phyloP scores from a whole-genome alignment of 139 green algal species.

The Microglena sp. region DNA sequence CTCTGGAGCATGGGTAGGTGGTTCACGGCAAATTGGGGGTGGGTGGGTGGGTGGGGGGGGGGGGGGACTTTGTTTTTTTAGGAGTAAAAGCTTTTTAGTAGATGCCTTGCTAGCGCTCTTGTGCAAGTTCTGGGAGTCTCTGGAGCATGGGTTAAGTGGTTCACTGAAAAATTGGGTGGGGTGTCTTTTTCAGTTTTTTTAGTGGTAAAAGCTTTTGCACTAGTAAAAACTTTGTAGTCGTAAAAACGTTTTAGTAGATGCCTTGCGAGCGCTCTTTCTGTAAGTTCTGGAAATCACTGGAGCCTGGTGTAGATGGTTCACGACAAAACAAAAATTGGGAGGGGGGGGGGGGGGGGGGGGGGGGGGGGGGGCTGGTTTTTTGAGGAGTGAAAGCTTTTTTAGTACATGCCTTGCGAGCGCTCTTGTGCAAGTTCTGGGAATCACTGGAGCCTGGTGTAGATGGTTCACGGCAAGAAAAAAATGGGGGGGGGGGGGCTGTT shows the following conservation, averaged over 20 bases:
- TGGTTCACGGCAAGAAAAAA: neutral
- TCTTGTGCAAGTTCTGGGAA: conserved; percentile 61
- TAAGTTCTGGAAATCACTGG: neutral
- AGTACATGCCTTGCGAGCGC: conserved; percentile 46
- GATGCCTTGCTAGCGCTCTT: conserved; percentile 68
- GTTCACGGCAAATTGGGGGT: neutral
- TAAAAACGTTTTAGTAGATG: neutral
- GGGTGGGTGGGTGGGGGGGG: too few species aligned
- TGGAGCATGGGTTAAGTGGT: conserved; percentile 7
- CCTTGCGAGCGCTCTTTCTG: neutral
- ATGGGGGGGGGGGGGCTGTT: too few species aligned
- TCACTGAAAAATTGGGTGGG: neutral
- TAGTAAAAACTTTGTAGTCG: too few species aligned
- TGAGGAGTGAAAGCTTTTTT: too few species aligned
- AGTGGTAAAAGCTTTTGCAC: neutral
- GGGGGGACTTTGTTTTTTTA: neutral
- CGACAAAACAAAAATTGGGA: too few species aligned
- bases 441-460: conserved; percentile 5
- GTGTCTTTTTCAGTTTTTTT: neutral
- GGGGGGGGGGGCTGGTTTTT: too few species aligned
- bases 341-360: too few species aligned
- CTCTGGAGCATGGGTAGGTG: neutral
- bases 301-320: neutral
- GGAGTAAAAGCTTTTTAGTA: conserved; percentile 5
- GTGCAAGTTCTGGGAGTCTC: neutral